Evolutionary conservation across 495 filamentous ascomycete species (phyloP).

Genomic region (Stereocaulon alpinum): DNA sequence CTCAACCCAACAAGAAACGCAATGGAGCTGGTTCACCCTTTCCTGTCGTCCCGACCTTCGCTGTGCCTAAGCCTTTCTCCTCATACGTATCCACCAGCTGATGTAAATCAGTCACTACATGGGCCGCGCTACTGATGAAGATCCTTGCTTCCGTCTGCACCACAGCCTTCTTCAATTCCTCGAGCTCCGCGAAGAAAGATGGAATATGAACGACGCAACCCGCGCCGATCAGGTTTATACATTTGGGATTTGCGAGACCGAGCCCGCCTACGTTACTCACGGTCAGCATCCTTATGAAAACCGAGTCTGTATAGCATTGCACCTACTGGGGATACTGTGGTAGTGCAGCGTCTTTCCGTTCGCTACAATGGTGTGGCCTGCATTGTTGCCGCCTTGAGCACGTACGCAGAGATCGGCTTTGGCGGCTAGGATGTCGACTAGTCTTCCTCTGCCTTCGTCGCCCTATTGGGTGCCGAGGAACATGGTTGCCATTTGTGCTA

Average conservation of each 20-base stretch:
- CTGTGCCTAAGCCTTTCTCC: conserved; percentile 49
- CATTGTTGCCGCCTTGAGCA: conserved; percentile 60
- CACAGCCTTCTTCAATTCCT: conserved; percentile 58
- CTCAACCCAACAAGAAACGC: conserved; percentile 68
- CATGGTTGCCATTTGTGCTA: conserved; percentile 41
- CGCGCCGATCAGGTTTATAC: conserved; percentile 75
- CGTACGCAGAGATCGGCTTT: conserved; percentile 46
- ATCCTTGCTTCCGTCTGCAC: conserved; percentile 57
- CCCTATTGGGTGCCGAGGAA: conserved; percentile 55
- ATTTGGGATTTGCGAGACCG: conserved; percentile 61
- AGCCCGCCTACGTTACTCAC: no score
- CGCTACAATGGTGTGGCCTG: conserved; percentile 43
- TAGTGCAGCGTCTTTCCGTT: conserved; percentile 53
- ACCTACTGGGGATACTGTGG: conserved; percentile 57
- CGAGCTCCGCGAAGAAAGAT: conserved; percentile 78
- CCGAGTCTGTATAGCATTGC: no score
- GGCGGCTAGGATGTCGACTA: conserved; percentile 55
- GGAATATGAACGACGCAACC: conserved; percentile 78
- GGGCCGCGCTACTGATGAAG: conserved; percentile 68
- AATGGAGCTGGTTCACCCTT: conserved; percentile 49
- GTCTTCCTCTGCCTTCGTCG: conserved; percentile 67
- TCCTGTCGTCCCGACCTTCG: conserved; percentile 44
- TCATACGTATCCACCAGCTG: conserved; percentile 70
- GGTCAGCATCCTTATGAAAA: no score
- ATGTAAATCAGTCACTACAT: conserved; percentile 78